These are phyloP conservation scores for Barnettozyma sucrosica DNA, from an alignment of 805 yeast genomes.

Conservation along the genomic window DNA sequence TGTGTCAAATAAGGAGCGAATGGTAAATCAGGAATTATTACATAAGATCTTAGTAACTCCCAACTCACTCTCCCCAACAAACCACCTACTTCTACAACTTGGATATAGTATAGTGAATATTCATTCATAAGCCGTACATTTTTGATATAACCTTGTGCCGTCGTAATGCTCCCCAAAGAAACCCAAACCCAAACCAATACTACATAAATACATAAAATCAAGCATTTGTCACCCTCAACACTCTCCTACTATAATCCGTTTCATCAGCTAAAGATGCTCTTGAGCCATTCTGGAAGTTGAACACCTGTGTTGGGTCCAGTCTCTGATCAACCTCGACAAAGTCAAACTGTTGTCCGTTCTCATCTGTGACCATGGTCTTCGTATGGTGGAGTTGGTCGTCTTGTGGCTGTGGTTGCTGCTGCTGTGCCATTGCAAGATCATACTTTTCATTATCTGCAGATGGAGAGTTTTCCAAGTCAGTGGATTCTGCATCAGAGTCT, in stretches of 20 bases:
- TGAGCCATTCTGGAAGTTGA: conserved; percentile 41
- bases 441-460: conserved; percentile 13
- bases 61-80: background rate
- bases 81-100: too few species aligned
- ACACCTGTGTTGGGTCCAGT: conserved; percentile 51
- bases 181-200: background rate
- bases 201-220: background rate
- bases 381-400: background rate
- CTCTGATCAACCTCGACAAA: conserved; percentile 49
- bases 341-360: conserved; percentile 17
- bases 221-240: conserved; percentile 47
- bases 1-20: background rate
- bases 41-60: background rate
- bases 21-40: too few species aligned
- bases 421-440: background rate
- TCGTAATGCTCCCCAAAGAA: background rate
- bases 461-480: conserved; percentile 13
- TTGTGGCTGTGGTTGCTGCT: background rate
- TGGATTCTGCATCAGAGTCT: conserved; percentile 7
- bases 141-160: background rate
- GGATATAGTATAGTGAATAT: background rate
- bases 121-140: background rate
- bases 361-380: background rate
- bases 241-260: conserved; percentile 51
- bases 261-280: conserved; percentile 47